Conservation (phyloP, 768 basidiomycete species). For the Tulasnella sp. region DNA sequence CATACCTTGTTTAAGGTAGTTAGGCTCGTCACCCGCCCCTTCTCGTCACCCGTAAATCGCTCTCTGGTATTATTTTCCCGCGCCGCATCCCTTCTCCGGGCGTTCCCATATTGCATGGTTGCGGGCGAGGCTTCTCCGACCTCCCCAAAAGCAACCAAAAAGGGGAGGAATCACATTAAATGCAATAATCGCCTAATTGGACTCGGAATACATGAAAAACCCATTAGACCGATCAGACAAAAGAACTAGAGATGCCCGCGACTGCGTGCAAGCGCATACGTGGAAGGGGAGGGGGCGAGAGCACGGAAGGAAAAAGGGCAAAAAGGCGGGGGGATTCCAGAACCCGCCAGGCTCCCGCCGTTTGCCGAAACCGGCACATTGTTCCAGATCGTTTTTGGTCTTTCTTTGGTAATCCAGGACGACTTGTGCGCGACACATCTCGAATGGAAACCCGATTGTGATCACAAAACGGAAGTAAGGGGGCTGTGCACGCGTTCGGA, state of each 20-base stretch:
- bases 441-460: slow-evolving; percentile 4
- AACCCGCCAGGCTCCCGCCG: neutral
- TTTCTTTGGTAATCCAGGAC: neutral
- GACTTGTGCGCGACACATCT: neutral
- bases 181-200: slow-evolving; percentile 9
- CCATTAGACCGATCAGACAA: neutral
- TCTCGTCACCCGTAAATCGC: neutral
- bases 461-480: neutral
- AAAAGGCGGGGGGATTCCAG: slow-evolving; percentile 17
- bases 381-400: neutral
- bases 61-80: neutral
- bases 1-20: slow-evolving; percentile 13
- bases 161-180: neutral
- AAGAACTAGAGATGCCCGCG: too few species aligned
- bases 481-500: neutral
- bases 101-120: neutral
- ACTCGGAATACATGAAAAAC: neutral
- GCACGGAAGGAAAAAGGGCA: neutral
- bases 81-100: neutral
- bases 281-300: neutral
- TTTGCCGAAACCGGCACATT: neutral
- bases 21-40: slow-evolving; percentile 11
- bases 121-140: slow-evolving; percentile 3
- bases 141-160: neutral
- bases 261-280: neutral